Evolutionary conservation across 768 basidiomycete species (phyloP), one percentile per base, ranked within the genome.

Genomic region (Chalciporus sphaerocephalus): DNA sequence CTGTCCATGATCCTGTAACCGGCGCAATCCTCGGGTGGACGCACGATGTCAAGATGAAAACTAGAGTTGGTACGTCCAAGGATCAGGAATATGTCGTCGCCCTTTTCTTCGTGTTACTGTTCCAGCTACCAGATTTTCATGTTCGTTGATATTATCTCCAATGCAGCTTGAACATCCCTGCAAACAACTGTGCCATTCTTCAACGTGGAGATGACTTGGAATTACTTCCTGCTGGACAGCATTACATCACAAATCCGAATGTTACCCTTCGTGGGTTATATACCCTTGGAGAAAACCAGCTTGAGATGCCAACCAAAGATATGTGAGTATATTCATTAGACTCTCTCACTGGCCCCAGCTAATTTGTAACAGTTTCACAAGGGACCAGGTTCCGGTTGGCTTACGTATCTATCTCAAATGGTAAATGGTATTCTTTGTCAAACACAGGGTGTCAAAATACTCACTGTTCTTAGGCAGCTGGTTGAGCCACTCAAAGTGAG

Each of bases 271-370:
- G 88, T 45, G 87, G 87, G 3, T 55, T 91, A 16, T 91, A 80
- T 63, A 87, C 89, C 1, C 75, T 86, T 2, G 88, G 88, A 22
- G 89, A 91, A 61, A 88, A 86, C 55, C 88, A 91, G 61, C 62
- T 87, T 22, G 88, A 90, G 61, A 85, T 90, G 83, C 87, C 88
- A 3, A 90, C 87, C 7, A 90, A 90, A 65, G 87, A 89, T 53
- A 89, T 89, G 85, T 85, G 54, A 54, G 83, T 67, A 11, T 30
- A 40, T 4, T 11, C 16, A 12, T 7, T 6, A 35, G 16, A 12
- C 13, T 9, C 32, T 20, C 2, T 7, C 18, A 35, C 16, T 3
- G 1, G 12, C 33, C 8, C 37, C 34, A 39, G 24, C 33, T 34
- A 7, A 38, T 40, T 35, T 13, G 11, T 15, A 25, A 10, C 50